A percentile compares a stretch with the other conserved stretches of the same genome.
These are phyloP conservation scores for Globisporangium viniferum DNA, from an alignment of 352 stramenopile genomes.

Conservation along the genomic window DNA sequence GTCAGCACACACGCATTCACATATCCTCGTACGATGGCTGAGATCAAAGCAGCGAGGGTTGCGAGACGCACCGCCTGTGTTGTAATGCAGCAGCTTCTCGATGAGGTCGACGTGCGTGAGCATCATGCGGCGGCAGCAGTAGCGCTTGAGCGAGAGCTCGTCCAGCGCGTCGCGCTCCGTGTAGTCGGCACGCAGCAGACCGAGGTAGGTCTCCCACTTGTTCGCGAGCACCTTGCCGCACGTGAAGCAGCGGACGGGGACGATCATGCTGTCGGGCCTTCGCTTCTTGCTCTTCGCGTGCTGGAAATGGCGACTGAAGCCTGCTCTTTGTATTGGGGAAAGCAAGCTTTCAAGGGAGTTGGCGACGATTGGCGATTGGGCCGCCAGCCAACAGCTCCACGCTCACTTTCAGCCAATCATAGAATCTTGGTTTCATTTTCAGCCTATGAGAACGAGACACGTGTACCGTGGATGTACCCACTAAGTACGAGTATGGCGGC, in stretches of 20 bases:
- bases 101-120: slow-evolving; percentile 99
- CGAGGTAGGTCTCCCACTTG: slow-evolving; percentile 99
- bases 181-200: slow-evolving; percentile 95
- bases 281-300: not conserved
- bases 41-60: not conserved
- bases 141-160: slow-evolving; percentile 97
- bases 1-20: slow-evolving; percentile 1
- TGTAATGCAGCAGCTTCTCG: slow-evolving; percentile 99
- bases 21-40: not conserved
- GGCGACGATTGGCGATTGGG: slow-evolving; percentile 14
- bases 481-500: not conserved
- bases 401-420: slow-evolving; percentile 8
- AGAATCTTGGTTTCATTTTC: not conserved
- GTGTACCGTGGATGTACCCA: not conserved
- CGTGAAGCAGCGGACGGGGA: slow-evolving; percentile 99
- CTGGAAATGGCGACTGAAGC: not conserved
- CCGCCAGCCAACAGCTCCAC: slow-evolving; percentile 14
- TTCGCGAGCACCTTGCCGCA: slow-evolving; percentile 99
- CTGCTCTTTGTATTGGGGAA: not conserved
- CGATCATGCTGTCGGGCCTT: slow-evolving; percentile 89
- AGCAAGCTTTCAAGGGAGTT: not conserved
- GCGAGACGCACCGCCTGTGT: slow-evolving; percentile 83
- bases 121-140: slow-evolving; percentile 99
- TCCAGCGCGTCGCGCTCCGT: slow-evolving; percentile 97
- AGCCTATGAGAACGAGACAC: not conserved